Base-by-base conservation (phyloP, 768 basidiomycete species). In the Kwoniella dendrophila region DNA sequence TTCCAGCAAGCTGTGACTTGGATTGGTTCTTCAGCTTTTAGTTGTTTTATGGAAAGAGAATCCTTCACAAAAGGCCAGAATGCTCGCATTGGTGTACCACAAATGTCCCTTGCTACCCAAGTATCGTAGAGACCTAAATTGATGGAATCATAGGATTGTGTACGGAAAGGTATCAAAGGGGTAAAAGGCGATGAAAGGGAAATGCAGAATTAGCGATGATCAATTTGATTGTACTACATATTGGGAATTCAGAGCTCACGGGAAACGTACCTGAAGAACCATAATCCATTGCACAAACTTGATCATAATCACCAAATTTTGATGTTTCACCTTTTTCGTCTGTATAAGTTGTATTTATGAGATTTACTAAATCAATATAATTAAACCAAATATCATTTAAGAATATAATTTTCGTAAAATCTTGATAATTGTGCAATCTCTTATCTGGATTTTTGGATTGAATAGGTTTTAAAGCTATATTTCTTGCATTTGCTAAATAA, bases 211-310 rank as follows among this genome's bases (percentile, higher is more conserved):
- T n/a, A n/a, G n/a, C n/a, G n/a, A n/a, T n/a, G n/a, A n/a, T n/a
- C n/a, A n/a, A n/a, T n/a, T n/a, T n/a, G n/a, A n/a, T n/a, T n/a
- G n/a, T n/a, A n/a, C n/a, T n/a, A n/a, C n/a, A n/a, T n/a, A n/a
- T n/a, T n/a, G n/a, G n/a, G n/a, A n/a, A n/a, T n/a, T n/a, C n/a
- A n/a, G n/a, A n/a, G n/a, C n/a, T n/a, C n/a, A n/a, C n/a, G n/a
- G n/a, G n/a, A n/a, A n/a, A n/a, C 18, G 12, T 20, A 43, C 41
- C 71, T n/a, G 63, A 63, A 11, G 40, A 41, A 11, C 67, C 43
- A 63, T 80, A 80, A 67, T 83, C 82, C 59, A 82, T 69, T 5
- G 76, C 82, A 56, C 82, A 83, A 16, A 74, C 82, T 76, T 82
- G 79, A 61, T 83, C 82, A 34, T 66, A 66, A 27, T 80, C 75